phyloP scores from a whole-genome alignment of 306 rosid species.

The Quercus alba region DNA sequence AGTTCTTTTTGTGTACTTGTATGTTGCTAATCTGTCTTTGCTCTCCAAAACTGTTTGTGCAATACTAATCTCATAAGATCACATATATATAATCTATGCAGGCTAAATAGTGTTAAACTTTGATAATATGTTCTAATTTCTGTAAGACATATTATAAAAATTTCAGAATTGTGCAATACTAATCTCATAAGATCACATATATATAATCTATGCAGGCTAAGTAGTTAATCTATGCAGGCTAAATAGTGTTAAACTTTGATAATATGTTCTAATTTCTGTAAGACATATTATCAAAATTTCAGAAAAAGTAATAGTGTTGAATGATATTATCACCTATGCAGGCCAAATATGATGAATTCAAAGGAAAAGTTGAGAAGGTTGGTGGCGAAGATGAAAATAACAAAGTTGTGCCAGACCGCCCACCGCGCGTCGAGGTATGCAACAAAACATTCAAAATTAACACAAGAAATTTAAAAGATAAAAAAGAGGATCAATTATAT shows the following conservation, averaged over 20 bases:
- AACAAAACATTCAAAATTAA: neutral
- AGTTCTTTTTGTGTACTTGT: too few species aligned
- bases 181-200: too few species aligned
- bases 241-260: too few species aligned
- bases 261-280: too few species aligned
- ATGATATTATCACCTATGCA: neutral
- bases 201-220: too few species aligned
- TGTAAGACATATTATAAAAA: neutral
- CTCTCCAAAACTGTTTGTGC: too few species aligned
- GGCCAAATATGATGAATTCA: conserved; percentile 7
- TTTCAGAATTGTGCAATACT: too few species aligned
- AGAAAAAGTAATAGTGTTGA: neutral
- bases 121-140: neutral
- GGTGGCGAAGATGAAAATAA: neutral
- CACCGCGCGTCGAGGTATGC: conserved; percentile 2
- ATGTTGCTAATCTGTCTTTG: too few species aligned
- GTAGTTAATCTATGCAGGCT: too few species aligned
- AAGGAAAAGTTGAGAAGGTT: neutral
- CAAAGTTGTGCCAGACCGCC: neutral
- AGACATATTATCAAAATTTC: neutral
- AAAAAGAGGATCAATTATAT: too few species aligned
- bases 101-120: neutral
- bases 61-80: too few species aligned
- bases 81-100: too few species aligned
- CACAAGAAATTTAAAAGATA: neutral